Conservation (phyloP, 208 protist species). For the Phytomonas sp. region DNA sequence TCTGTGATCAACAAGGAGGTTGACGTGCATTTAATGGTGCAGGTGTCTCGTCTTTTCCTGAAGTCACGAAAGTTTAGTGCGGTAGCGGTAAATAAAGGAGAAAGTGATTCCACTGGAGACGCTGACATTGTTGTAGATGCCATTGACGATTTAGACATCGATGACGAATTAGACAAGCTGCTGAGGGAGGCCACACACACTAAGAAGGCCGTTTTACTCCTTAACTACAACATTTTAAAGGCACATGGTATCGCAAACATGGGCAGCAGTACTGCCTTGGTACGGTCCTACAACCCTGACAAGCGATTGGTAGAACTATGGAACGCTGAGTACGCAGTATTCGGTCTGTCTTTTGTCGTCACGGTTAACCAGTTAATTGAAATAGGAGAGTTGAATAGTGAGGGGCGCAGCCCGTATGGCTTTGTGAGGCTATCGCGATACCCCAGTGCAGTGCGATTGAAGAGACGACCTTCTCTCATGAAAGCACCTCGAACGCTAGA, state of each 20-base stretch:
- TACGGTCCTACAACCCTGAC: constrained; percentile 67
- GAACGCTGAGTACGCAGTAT: constrained; percentile 82
- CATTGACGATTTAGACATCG: constrained; percentile 62
- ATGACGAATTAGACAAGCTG: constrained; percentile 58
- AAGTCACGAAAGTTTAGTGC: constrained; percentile 33
- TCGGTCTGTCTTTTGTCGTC: constrained; percentile 52
- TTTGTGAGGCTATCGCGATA: constrained; percentile 51
- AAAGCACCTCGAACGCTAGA: constrained; percentile 28
- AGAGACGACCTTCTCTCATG: constrained; percentile 38
- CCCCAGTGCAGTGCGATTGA: constrained; percentile 13
- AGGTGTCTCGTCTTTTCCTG: constrained; percentile 75
- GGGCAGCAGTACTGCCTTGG: constrained; percentile 62
- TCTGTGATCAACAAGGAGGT: constrained; percentile 83
- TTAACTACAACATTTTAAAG: constrained; percentile 75
- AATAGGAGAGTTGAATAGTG: constrained; percentile 71
- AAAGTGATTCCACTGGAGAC: not conserved
- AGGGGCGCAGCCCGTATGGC: constrained; percentile 64
- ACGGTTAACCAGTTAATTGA: constrained; percentile 52
- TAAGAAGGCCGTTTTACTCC: constrained; percentile 51
- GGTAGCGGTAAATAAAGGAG: not conserved
- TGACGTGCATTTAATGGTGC: constrained; percentile 66
- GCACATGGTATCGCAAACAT: constrained; percentile 47
- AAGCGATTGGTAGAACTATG: constrained; percentile 60
- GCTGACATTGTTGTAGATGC: constrained; percentile 43
- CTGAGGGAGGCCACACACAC: constrained; percentile 51